Percentiles rank a stretch among this genome's conserved stretches.
phyloP scores from a whole-genome alignment of 768 basidiomycete genomes.

The Agrocybe praecox region DNA sequence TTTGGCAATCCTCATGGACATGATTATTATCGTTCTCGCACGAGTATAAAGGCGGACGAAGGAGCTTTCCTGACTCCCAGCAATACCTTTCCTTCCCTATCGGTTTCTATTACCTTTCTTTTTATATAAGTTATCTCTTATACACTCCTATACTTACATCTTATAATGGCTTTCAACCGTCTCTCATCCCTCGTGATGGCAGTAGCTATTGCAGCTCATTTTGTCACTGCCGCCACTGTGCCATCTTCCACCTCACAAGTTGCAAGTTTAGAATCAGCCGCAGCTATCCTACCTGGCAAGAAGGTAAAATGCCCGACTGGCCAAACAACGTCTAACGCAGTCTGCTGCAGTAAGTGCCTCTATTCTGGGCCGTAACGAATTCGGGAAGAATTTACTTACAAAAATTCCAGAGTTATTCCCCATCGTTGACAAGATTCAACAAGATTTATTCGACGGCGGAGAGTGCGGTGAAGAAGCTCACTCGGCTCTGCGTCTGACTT shows the following conservation, averaged over 20 bases:
- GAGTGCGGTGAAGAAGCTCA: slow-evolving; percentile 35
- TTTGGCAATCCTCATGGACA: too few relatives aligned
- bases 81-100: too few relatives aligned
- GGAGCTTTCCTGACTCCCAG: too few relatives aligned
- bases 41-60: too few relatives aligned
- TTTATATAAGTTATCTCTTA: neutral
- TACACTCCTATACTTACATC: neutral
- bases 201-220: neutral
- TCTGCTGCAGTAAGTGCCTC: neutral
- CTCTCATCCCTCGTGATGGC: neutral
- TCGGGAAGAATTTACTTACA: neutral
- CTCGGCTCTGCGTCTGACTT: slow-evolving; percentile 23
- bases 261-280: neutral
- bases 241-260: neutral
- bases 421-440: slow-evolving; percentile 29
- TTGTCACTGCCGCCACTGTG: neutral
- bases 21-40: too few relatives aligned
- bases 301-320: neutral
- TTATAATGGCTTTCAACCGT: neutral
- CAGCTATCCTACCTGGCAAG: neutral
- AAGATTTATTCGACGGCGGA: slow-evolving; percentile 32
- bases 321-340: neutral
- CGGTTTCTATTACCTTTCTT: neutral
- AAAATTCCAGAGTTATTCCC: slow-evolving; percentile 13
- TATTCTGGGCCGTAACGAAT: neutral